Base-by-base conservation (phyloP, 2,329 filamentous ascomycete genomes). In the Ophiostoma pallidulum region DNA sequence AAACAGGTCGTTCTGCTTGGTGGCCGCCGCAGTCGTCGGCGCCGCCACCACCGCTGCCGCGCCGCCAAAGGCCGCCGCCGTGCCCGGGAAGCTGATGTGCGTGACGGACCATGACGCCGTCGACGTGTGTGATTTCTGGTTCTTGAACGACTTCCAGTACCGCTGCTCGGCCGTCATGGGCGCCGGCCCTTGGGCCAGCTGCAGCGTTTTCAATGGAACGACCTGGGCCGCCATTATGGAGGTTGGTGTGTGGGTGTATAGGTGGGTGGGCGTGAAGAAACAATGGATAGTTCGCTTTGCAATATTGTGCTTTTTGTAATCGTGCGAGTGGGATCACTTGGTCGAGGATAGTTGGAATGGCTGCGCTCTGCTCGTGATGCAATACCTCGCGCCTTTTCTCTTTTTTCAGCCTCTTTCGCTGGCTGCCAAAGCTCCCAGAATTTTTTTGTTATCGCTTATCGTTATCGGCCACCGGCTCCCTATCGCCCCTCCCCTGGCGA, bases 61-160 rank as follows among this genome's bases (percentile, higher is more conserved):
- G 2, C 16, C 42, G 12, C 49, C 51, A 24, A 40, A 43, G 20
- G 67, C 64, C 8, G 66, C 67, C 14, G 72, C 69, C 10, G 68
- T 64, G 18, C 66, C 61, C 52, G 75, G 84, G 63, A 82, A 84
- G 42, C 86, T 90, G 64, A 98, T 94, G 65, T 94, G 83, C 29
- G 89, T 95, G 59, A 98, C 80, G 39, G 88, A 85, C 63, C 86
- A 89, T 62, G 87, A 86, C 54, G 92, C 88, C 54, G 90, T 89
- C 53, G 91, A 94, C 39, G 92, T 86, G 53, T 97, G 82, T 52
- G 91, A 81, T 49, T 94, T 80, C 56, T 90, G 86, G 57, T 90
- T 92, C 68, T 87, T 89, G 73, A 98, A 98, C 12, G 85, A 84
- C 62, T 84, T 85, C 94, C 94, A 98, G 74, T 97, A 97, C 56